Evolutionary conservation across 2,329 filamentous ascomycete genomes (phyloP).

Genomic region (Microcera coccophila): DNA sequence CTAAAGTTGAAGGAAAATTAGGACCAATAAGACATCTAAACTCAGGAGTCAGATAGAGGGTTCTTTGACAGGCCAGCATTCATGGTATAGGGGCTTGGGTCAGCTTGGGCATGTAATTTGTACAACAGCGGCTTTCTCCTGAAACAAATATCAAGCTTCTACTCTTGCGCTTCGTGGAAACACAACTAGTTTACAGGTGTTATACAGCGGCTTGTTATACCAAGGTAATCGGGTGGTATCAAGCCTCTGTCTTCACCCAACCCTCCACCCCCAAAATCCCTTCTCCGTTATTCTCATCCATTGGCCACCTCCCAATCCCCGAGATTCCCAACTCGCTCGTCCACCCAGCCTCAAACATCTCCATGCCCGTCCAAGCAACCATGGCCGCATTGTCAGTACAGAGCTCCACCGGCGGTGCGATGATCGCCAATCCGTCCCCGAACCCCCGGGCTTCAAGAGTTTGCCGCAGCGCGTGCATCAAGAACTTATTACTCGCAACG

Average conservation of each 20-base stretch:
- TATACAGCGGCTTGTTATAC: no score
- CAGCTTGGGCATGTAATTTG: constrained; percentile 24
- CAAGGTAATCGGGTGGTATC: constrained; percentile 3
- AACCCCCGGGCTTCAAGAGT: constrained; percentile 65
- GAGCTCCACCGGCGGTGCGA: constrained; percentile 70
- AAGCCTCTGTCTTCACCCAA: constrained; percentile 36
- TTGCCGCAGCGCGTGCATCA: constrained; percentile 61
- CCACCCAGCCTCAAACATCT: constrained; percentile 85
- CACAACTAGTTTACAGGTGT: constrained; percentile 10
- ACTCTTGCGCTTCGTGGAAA: not conserved
- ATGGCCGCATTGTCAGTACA: constrained; percentile 98
- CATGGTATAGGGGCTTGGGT: constrained; percentile 5
- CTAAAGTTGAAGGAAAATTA: no score
- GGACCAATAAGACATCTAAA: constrained; percentile 5
- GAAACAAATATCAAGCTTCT: constrained; percentile 10
- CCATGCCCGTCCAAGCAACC: constrained; percentile 90
- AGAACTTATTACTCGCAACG: constrained; percentile 79
- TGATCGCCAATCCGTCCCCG: constrained; percentile 52
- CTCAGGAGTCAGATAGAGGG: constrained; percentile 15
- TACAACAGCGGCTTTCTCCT: constrained; percentile 27
- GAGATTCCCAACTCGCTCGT: constrained; percentile 56
- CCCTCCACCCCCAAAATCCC: constrained; percentile 59
- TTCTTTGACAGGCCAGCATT: constrained; percentile 13
- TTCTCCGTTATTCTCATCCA: constrained; percentile 59
- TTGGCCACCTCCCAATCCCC: constrained; percentile 66